Evolutionary conservation across 176 grass and related monocot genomes (phyloP).

Genomic region (Cenchrus americanus): DNA sequence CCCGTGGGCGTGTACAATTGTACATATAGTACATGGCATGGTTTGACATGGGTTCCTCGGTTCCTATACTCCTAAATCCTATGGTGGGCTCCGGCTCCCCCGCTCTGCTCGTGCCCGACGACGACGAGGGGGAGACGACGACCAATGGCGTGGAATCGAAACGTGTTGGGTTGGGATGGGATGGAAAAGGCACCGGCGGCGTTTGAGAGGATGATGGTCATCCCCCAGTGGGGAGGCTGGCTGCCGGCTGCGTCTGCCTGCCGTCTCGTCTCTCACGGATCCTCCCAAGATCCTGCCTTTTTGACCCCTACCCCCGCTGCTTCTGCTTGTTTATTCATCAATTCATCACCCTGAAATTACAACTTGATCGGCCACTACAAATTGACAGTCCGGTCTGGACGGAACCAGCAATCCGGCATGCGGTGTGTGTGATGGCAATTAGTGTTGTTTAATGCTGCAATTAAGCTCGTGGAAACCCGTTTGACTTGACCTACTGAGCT

Average conservation of each 20-base stretch:
- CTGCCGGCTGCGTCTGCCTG: slow-evolving; percentile 1
- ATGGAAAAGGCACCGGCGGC: slow-evolving; percentile 10
- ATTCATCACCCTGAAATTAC: slow-evolving; percentile 31
- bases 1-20: not conserved
- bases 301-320: slow-evolving; percentile 26
- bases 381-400: not conserved
- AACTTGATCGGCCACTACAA: not conserved
- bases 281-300: slow-evolving; percentile 48
- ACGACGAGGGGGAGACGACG: not conserved
- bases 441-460: slow-evolving; percentile 15
- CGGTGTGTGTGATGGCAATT: not conserved
- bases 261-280: slow-evolving; percentile 24
- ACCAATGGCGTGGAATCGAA: slow-evolving; percentile 36
- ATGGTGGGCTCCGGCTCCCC: not conserved
- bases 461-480: not conserved
- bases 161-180: slow-evolving; percentile 31
- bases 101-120: not conserved
- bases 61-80: too few species aligned
- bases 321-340: slow-evolving; percentile 35
- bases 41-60: slow-evolving; percentile 31
- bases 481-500: not conserved
- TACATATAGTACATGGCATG: not conserved
- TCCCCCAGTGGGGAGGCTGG: slow-evolving; percentile 13
- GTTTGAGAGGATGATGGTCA: slow-evolving; percentile 1
- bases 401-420: slow-evolving; percentile 18